Conservation (phyloP, 306 rosid species). For the Rosa persica region DNA sequence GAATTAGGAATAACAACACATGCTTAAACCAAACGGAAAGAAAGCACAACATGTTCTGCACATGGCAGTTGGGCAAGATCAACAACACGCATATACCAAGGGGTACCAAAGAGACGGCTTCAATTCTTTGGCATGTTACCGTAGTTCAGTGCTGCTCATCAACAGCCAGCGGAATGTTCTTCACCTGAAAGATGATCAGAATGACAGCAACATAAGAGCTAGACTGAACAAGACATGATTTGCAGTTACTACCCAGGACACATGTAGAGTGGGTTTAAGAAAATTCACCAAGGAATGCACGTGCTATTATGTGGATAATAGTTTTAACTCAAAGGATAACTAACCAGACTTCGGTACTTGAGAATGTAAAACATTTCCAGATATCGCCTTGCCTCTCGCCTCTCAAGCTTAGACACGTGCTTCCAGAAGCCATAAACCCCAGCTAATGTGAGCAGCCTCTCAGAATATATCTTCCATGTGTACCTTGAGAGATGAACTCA, state of each 20-base stretch:
- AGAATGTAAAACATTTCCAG: conserved; percentile 22
- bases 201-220: neutral
- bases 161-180: conserved; percentile 21
- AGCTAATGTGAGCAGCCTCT: conserved; percentile 22
- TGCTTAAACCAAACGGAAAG: neutral
- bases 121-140: no score
- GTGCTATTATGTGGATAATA: neutral
- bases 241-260: neutral
- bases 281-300: neutral
- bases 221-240: neutral
- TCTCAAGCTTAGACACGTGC: conserved; percentile 25
- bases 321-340: neutral
- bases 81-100: neutral
- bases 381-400: conserved; percentile 20
- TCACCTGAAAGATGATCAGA: conserved; percentile 24
- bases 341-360: conserved; percentile 17
- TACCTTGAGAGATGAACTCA: conserved; percentile 11
- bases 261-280: neutral
- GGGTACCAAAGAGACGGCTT: conserved; percentile 6
- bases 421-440: conserved; percentile 29
- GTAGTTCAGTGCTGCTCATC: conserved; percentile 23
- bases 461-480: conserved; percentile 26
- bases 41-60: neutral
- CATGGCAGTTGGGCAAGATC: neutral
- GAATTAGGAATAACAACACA: neutral